Evolutionary conservation across 345 rosid species (phyloP), one percentile per base, ranked within the genome.

Genomic region (Rhodamnia rubescens): DNA sequence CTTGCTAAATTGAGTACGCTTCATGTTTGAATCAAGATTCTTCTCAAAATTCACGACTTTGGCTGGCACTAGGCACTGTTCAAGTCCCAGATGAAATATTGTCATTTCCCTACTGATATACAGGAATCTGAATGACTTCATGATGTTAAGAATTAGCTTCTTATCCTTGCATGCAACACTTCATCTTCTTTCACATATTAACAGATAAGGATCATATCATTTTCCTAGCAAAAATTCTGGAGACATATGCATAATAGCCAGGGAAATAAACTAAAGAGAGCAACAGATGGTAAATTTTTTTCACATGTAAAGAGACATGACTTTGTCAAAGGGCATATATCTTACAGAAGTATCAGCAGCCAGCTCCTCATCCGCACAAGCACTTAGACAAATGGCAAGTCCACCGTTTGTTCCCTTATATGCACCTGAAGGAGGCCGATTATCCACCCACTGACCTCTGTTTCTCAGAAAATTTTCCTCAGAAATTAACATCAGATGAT

Each of bases 321-420:
- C 44, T 12, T 53, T 15, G 80, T 69, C 80, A 18, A 69, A 69
- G 26, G 80, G 13, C 24, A 69, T 69, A 18, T 80, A 42, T 26
- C 92, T 86, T 88, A 93, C 94, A 6, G 92, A 83, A 22, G 94
- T 88, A 85, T 92, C 93, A 5, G 89, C 86, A 83, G 93, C 92
- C 21, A 86, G 27, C 87, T 92, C 90, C 8, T 83, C 78, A 84
- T 93, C 94, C 4, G 87, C 87, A 69, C 95, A 93, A 36, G 95
- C 95, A 82, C 95, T 88, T 11, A 92, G 82, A 56, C 91, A 89
- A 29, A 93, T 90, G 32, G 92, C 94, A 44, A 89, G 84, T 42
- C 95, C 95, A 13, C 95, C 95, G 10, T n/a, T 85, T 49, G 95
- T 93, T 44, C 87, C 86, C 86, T 93, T 93, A 27, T 12, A 8